Evolutionary conservation across 768 basidiomycete species (phyloP), one percentile per base, ranked within the genome.

Genomic region (Leccinum boreale): DNA sequence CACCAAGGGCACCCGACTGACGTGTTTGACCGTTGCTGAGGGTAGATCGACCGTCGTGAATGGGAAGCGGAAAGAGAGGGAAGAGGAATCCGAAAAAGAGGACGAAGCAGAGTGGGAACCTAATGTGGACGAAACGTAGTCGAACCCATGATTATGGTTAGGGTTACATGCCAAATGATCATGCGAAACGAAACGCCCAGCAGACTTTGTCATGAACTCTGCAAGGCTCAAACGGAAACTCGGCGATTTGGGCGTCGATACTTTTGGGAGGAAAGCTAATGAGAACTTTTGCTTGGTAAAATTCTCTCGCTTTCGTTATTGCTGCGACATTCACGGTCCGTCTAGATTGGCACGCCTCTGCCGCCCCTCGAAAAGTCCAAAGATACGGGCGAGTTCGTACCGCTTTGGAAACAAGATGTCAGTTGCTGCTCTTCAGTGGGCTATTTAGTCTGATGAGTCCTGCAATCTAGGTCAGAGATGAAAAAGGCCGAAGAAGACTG

Each of bases 321-420:
- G 39, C 12, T 51, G 24, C 29, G 15, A 50, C 26, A 10, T 51
- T 60, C 53, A 56, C 55, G n/a, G 19, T 42, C 54, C 53, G 29
- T 58, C 42, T 29, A 96, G 89, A 93, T 96, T 72, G 96, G 96
- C 3, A 98, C 96, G 17, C 92, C 96, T 2, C 75, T 98, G 3
- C 96, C 96, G 1, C 87, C 95, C 3, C 82, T 99, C n/a, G 92
- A 95, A 66, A 96, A 95, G 71, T 85, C 87, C 28, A 93, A 86
- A 69, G 97, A 98, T 70, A 86, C 83, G 6, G 88, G 89, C 61
- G 97, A 98, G 71, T 98, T 95, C 70, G 94, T 98, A 26, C 96
- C 97, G 0, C 73, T 97, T 55, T 98, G 97, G 96, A 93, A 98
- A 70, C 97, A 98, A 79, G 95, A 98, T 64, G 94, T 92, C 65